Percentiles rank a stretch among this genome's conserved stretches.
Evolutionary conservation across 257 asterid species (phyloP).

Genomic region (Ballota nigra): DNA sequence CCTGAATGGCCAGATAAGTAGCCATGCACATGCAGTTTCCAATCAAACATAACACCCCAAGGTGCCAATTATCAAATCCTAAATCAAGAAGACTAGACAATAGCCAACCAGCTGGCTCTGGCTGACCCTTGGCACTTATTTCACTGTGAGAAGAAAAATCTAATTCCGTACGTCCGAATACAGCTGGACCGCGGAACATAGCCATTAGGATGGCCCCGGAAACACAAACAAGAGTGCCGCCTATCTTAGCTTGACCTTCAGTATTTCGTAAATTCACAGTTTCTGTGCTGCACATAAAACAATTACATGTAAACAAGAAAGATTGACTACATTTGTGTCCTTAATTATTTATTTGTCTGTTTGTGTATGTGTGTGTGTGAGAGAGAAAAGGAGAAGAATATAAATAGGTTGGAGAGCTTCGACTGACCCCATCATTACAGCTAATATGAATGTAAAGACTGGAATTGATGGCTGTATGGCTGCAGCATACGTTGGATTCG

Average conservation of each 20-base stretch:
- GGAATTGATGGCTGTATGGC: constrained; percentile 97
- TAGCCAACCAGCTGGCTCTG: constrained; percentile 83
- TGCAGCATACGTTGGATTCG: constrained; percentile 95
- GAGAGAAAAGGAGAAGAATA: not conserved
- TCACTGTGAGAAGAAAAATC: constrained; percentile 54
- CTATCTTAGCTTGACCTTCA: constrained; percentile 91
- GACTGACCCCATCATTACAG: constrained; percentile 89
- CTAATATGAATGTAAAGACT: constrained; percentile 88
- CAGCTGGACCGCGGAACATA: constrained; percentile 78
- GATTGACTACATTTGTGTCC: not conserved
- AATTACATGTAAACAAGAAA: constrained; percentile 28
- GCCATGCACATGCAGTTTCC: constrained; percentile 98
- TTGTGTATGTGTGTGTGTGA: not conserved
- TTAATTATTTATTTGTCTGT: not conserved
- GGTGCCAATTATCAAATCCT: constrained; percentile 81
- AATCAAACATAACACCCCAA: constrained; percentile 84
- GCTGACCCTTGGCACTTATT: constrained; percentile 79
- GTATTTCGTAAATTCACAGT: constrained; percentile 58
- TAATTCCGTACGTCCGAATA: constrained; percentile 64
- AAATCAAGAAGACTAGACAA: constrained; percentile 54
- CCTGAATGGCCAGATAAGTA: constrained; percentile 86
- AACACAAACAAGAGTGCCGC: constrained; percentile 86
- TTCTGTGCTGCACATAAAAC: constrained; percentile 82
- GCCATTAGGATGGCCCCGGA: constrained; percentile 91
- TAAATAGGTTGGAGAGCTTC: constrained; percentile 17